Evolutionary conservation across 371 early-diverging fungal genomes (phyloP).

Genomic region (Mucor saturninus): DNA sequence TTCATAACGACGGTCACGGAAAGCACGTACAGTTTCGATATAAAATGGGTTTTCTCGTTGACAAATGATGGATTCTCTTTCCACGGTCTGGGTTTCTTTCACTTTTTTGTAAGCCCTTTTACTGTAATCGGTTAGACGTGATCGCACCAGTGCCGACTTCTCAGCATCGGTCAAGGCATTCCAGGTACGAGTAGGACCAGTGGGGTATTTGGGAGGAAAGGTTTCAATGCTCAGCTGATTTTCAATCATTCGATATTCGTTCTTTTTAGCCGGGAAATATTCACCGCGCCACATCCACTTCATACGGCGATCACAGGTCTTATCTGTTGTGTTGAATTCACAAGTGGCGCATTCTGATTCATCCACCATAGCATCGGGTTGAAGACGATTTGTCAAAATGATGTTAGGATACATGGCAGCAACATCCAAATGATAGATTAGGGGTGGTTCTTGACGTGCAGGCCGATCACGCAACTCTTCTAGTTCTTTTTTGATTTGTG

Average conservation of each 20-base stretch:
- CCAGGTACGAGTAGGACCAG: constrained; percentile 65
- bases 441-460: constrained; percentile 78
- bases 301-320: constrained; percentile 95
- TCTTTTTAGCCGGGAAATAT: constrained; percentile 88
- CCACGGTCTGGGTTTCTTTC: constrained; percentile 79
- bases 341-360: constrained; percentile 95
- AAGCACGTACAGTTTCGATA: constrained; percentile 96
- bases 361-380: constrained; percentile 97
- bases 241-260: constrained; percentile 93
- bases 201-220: constrained; percentile 67
- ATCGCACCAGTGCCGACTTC: constrained; percentile 75
- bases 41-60: constrained; percentile 99
- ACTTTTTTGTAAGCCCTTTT: constrained; percentile 90
- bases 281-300: constrained; percentile 99
- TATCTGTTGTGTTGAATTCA: constrained; percentile 90
- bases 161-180: constrained; percentile 70
- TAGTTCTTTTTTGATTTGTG: constrained; percentile 50
- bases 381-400: constrained; percentile 98
- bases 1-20: constrained; percentile 98
- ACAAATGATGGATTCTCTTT: constrained; percentile 92
- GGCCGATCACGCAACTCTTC: constrained; percentile 76
- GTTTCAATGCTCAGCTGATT: constrained; percentile 84
- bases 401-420: constrained; percentile 99
- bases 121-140: constrained; percentile 89
- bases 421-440: constrained; percentile 99